Evolutionary conservation across 331 rosid genomes (phyloP).

Genomic region (Pyrus hybrid): DNA sequence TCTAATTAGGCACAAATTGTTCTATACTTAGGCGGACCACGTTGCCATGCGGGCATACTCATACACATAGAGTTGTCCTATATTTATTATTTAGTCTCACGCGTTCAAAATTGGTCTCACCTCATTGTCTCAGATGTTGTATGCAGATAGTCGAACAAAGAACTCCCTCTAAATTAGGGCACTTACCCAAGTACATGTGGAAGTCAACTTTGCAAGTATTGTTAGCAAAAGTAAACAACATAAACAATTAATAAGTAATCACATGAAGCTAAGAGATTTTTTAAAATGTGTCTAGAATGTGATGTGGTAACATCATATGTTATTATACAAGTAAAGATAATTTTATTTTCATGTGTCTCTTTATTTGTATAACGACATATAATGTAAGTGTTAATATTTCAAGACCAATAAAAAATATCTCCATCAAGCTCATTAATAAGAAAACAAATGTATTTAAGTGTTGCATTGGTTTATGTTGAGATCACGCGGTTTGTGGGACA

Average conservation of each 20-base stretch:
- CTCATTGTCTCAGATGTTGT: not conserved
- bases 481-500: constrained; percentile 15
- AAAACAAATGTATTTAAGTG: not conserved
- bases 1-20: not conserved
- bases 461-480: not conserved
- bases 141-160: not conserved
- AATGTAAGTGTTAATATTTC: too few relatives aligned
- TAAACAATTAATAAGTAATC: not conserved
- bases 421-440: not conserved
- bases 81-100: not conserved
- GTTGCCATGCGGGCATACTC: not conserved
- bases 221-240: not conserved
- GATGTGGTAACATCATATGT: too few relatives aligned
- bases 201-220: not conserved
- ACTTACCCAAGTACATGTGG: not conserved
- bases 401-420: too few relatives aligned
- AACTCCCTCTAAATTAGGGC: not conserved
- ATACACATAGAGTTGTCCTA: not conserved
- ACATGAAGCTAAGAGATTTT: not conserved
- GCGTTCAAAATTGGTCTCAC: not conserved
- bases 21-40: not conserved
- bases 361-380: too few relatives aligned
- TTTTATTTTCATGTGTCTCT: too few relatives aligned
- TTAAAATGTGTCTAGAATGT: too few relatives aligned
- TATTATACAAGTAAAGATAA: accelerated